Percentiles rank a stretch among this genome's conserved stretches.
Conservation (phyloP, 495 filamentous ascomycete genomes). For the Penicillium simplicissimum region DNA sequence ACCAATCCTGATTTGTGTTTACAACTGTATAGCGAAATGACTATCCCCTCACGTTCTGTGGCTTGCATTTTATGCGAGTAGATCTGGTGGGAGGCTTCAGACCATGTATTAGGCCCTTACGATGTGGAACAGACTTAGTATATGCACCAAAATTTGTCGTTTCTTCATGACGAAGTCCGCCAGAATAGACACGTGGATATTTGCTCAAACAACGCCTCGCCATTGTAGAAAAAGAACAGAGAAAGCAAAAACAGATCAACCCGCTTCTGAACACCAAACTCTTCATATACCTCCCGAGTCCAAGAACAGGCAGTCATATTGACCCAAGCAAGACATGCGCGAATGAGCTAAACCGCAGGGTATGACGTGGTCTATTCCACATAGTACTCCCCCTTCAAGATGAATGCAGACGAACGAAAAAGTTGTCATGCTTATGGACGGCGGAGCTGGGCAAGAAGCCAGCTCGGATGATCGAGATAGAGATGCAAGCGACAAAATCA, state of each 20-base stretch:
- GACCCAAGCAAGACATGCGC: not conserved
- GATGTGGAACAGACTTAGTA: not conserved
- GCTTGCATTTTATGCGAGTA: not conserved
- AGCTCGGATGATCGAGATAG: not conserved
- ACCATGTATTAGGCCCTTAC: not conserved
- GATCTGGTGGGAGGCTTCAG: not conserved
- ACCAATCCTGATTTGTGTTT: too few relatives aligned
- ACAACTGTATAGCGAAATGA: not conserved
- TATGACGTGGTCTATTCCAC: conserved; percentile 10
- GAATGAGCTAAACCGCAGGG: not conserved
- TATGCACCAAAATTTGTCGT: conserved; percentile 9
- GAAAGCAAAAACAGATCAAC: conserved; percentile 10
- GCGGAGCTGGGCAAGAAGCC: not conserved
- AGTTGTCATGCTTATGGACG: not conserved
- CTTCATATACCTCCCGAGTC: conserved; percentile 9
- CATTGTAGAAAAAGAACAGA: conserved; percentile 28
- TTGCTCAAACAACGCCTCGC: conserved; percentile 40
- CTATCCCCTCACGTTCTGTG: not conserved
- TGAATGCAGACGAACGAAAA: not conserved
- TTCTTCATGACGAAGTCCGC: conserved; percentile 14
- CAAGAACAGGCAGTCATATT: not conserved
- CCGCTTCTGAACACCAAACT: conserved; percentile 37
- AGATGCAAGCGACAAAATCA: not conserved
- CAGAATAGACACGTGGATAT: conserved; percentile 26
- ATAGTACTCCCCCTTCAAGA: not conserved